phyloP scores from a whole-genome alignment of 352 stramenopile genomes.

The Aphanomyces euteiches region DNA sequence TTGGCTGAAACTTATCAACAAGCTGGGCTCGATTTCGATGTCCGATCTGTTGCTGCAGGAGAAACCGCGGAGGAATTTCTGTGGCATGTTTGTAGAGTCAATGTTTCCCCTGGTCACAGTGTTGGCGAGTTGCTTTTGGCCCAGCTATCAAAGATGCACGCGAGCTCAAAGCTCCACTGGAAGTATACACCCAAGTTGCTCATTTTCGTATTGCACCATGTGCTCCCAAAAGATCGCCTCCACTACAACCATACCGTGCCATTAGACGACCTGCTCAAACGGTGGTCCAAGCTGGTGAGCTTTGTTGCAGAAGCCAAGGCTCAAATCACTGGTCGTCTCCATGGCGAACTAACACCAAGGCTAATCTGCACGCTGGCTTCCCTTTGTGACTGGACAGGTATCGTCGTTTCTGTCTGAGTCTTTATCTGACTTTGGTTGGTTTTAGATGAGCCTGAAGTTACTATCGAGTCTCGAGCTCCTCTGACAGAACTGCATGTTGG shows the following conservation, averaged over 20 bases:
- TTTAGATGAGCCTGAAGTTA: not conserved
- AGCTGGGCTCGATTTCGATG: conserved; percentile 61
- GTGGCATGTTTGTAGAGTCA: conserved; percentile 53
- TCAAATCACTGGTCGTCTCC: conserved; percentile 54
- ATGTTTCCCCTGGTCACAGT: conserved; percentile 38
- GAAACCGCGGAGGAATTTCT: conserved; percentile 39
- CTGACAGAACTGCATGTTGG: conserved; percentile 11
- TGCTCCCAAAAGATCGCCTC: conserved; percentile 51
- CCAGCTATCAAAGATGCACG: conserved; percentile 48
- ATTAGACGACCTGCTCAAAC: conserved; percentile 47
- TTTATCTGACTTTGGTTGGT: not conserved
- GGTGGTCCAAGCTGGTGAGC: conserved; percentile 51
- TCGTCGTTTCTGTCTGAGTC: not conserved
- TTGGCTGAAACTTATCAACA: conserved; percentile 59
- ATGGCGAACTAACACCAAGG: conserved; percentile 57
- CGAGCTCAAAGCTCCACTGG: conserved; percentile 54
- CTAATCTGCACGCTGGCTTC: conserved; percentile 52
- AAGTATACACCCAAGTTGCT: conserved; percentile 60
- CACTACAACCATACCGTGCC: conserved; percentile 46
- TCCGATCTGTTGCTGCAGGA: conserved; percentile 38
- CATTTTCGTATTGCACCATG: conserved; percentile 51
- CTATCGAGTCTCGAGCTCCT: not conserved
- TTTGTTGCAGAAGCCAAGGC: conserved; percentile 55
- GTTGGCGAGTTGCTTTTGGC: conserved; percentile 41
- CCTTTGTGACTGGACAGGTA: conserved; percentile 62